Conservation (phyloP, 2,329 filamentous ascomycete species). For the Paecilomyces sp. region DNA sequence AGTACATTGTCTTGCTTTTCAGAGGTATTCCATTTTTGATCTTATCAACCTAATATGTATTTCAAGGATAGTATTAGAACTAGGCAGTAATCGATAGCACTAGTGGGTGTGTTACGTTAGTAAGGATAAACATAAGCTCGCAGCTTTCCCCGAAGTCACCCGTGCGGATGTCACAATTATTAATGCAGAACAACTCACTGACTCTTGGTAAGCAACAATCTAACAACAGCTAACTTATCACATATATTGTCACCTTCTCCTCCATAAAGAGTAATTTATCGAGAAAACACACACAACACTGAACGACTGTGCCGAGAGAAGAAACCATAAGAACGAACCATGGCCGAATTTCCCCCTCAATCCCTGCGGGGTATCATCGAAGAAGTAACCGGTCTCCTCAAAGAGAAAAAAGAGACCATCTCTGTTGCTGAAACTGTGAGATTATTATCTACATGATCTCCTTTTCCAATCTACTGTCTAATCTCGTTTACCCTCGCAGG, state of each 20-base stretch:
- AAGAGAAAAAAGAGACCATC: conserved; percentile 49
- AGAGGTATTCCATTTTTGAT: background rate
- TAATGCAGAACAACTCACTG: background rate
- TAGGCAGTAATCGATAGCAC: background rate
- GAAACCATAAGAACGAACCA: conserved; percentile 1
- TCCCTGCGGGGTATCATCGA: conserved; percentile 36
- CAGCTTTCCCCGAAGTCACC: background rate
- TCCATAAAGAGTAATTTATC: no score
- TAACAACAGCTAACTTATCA: no score
- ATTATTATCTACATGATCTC: background rate
- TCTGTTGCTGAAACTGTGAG: conserved; percentile 55
- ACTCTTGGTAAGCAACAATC: background rate
- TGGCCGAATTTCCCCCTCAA: conserved; percentile 23
- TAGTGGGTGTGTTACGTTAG: background rate
- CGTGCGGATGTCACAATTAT: background rate
- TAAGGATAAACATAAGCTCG: background rate
- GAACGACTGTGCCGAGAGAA: no score
- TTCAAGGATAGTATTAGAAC: background rate
- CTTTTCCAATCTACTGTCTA: background rate
- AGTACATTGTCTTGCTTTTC: background rate
- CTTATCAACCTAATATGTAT: background rate
- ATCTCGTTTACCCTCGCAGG: conserved; percentile 27
- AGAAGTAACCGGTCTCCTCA: conserved; percentile 49
- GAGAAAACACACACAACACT: no score
- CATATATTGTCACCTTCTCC: no score